Conservation (phyloP, 331 rosid genomes). For the Cydonia oblonga region DNA sequence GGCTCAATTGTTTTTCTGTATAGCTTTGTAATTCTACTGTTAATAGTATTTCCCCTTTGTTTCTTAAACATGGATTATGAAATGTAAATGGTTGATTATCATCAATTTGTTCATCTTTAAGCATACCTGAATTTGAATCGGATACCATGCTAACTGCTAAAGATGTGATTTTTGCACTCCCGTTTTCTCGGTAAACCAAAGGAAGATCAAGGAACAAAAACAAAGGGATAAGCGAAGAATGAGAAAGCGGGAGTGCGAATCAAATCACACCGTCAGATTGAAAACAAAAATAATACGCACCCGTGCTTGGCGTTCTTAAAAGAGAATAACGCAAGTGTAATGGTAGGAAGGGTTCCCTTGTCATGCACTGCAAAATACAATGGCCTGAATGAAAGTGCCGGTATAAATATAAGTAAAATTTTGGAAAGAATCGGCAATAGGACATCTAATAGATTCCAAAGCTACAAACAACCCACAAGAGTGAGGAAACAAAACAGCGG, state of each 20-base stretch:
- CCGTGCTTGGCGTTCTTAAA: too few species aligned
- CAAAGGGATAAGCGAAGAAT: neutral
- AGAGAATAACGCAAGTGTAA: neutral
- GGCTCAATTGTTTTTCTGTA: too few species aligned
- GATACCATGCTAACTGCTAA: neutral
- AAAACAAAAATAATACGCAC: too few species aligned
- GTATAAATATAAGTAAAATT: neutral
- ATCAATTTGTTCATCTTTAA: too few species aligned
- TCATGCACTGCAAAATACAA: neutral
- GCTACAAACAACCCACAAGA: constrained; percentile 9
- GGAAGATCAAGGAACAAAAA: neutral
- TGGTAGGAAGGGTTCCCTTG: neutral
- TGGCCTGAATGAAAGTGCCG: neutral
- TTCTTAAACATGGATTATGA: neutral
- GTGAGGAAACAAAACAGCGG: constrained; percentile 6
- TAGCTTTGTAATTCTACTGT: too few species aligned
- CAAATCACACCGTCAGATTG: neutral
- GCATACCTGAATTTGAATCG: neutral
- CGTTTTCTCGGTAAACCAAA: neutral
- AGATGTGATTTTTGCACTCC: neutral
- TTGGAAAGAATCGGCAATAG: neutral
- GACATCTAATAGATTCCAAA: neutral
- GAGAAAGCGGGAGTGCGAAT: neutral
- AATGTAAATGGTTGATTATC: neutral
- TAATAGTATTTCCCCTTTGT: neutral